Percentiles rank a stretch among this genome's conserved stretches.
phyloP scores from a whole-genome alignment of 192 early-diverging fungal species.

The Rhizophagus clarus region DNA sequence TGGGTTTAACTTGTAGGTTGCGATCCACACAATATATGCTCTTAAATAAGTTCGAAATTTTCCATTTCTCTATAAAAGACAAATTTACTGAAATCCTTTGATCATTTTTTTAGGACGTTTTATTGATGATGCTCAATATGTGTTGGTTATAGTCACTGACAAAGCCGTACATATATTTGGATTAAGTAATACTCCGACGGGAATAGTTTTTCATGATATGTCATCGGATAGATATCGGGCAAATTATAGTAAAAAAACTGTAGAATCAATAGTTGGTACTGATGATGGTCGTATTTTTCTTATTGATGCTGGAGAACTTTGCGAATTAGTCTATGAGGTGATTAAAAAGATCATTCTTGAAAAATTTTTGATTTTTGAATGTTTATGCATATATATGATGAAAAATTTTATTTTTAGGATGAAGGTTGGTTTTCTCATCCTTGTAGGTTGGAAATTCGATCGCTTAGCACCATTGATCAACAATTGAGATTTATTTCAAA shows the following conservation, averaged over 20 bases:
- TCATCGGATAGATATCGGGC: slow-evolving; percentile 7
- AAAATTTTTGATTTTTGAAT: too few relatives aligned
- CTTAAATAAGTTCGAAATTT: background rate
- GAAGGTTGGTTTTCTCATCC: slow-evolving; percentile 20
- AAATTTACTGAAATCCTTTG: background rate
- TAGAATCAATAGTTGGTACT: slow-evolving; percentile 20
- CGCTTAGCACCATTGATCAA: background rate
- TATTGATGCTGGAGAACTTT: slow-evolving; percentile 21
- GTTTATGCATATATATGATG: too few relatives aligned
- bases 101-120: background rate
- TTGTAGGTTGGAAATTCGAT: slow-evolving; percentile 3
- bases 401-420: background rate
- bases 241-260: slow-evolving; percentile 15
- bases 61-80: too few relatives aligned
- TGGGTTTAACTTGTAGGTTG: background rate
- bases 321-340: slow-evolving; percentile 17
- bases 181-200: background rate
- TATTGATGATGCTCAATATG: slow-evolving; percentile 23
- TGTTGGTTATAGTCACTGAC: slow-evolving; percentile 11
- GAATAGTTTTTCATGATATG: slow-evolving; percentile 19
- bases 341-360: background rate
- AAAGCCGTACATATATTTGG: slow-evolving; percentile 14
- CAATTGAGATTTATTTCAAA: background rate
- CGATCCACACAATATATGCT: background rate
- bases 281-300: slow-evolving; percentile 18